Percentiles rank a stretch among this genome's conserved stretches.
phyloP scores from a whole-genome alignment of 768 basidiomycete genomes.

The Pholiota molesta region DNA sequence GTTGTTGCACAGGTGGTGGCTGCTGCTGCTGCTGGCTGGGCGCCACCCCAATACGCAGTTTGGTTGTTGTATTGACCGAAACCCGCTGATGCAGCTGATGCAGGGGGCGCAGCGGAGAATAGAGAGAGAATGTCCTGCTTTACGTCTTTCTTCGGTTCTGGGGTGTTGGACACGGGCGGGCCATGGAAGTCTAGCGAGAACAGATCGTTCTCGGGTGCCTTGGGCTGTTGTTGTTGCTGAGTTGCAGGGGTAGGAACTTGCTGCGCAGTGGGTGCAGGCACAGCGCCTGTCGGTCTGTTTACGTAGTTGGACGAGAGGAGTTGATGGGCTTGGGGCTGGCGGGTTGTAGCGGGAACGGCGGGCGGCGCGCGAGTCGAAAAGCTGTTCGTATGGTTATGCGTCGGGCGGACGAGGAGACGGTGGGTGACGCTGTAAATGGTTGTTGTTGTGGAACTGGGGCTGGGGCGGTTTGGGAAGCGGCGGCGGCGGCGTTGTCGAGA shows the following conservation, averaged over 20 bases:
- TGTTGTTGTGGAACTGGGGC: conserved; percentile 26
- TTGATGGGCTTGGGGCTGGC: conserved; percentile 57
- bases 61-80: conserved; percentile 40
- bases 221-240: conserved; percentile 31
- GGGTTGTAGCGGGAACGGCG: conserved; percentile 34
- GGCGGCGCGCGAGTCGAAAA: conserved; percentile 30
- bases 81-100: conserved; percentile 33
- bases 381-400: conserved; percentile 32
- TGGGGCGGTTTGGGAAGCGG: conserved; percentile 30
- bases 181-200: conserved; percentile 88
- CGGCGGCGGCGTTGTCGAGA: conserved; percentile 53
- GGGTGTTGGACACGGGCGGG: conserved; percentile 41
- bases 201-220: conserved; percentile 57
- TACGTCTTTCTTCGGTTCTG: conserved; percentile 61
- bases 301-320: conserved; percentile 50
- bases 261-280: conserved; percentile 22
- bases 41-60: conserved; percentile 34
- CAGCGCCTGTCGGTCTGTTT: conserved; percentile 25
- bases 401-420: conserved; percentile 28
- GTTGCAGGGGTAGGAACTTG: conserved; percentile 12
- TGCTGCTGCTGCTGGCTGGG: conserved; percentile 16
- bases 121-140: conserved; percentile 88
- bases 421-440: conserved; percentile 20
- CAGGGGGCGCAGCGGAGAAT: conserved; percentile 56
- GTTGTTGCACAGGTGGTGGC: conserved; percentile 19